Evolutionary conservation across 352 stramenopile species (phyloP).

Genomic region (Globisporangium solare): DNA sequence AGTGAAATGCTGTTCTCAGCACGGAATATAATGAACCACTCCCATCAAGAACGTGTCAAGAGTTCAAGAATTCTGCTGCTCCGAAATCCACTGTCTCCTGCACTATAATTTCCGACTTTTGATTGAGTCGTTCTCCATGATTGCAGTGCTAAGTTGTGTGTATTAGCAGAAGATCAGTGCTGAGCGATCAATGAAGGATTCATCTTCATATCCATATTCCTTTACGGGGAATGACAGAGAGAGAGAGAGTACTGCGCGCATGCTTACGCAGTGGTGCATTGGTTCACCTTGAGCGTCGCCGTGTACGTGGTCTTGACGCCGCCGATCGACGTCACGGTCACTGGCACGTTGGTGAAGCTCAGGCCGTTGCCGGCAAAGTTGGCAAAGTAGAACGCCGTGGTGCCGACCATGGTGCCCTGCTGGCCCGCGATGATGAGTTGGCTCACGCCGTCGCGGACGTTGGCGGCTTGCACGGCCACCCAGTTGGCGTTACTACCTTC

Average conservation of each 20-base stretch:
- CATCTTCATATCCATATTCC: no score
- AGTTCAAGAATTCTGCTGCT: no score
- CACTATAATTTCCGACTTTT: no score
- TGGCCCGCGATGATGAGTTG: constrained; percentile 5
- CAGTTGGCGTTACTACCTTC: constrained; percentile 13
- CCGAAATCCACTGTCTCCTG: no score
- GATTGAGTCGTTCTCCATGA: no score
- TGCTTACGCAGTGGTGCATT: constrained; percentile 9
- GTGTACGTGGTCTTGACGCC: constrained; percentile 10
- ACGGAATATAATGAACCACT: no score
- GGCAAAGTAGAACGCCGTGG: constrained; percentile 14
- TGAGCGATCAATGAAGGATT: no score
- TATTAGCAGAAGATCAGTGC: no score
- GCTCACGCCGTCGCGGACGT: constrained; percentile 12
- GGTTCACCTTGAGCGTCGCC: constrained; percentile 10
- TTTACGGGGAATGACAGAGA: no score
- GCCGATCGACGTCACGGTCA: constrained; percentile 8
- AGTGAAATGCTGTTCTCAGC: no score
- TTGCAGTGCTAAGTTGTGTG: no score
- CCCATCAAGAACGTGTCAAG: no score
- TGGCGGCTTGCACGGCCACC: constrained; percentile 13
- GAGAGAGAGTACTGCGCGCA: background rate
- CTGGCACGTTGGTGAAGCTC: constrained; percentile 6
- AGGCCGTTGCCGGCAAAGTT: constrained; percentile 4
- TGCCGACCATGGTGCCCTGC: constrained; percentile 10